These are phyloP conservation scores for Scutellaria barbata DNA, from an alignment of 257 asterid genomes.

Conservation along the genomic window DNA sequence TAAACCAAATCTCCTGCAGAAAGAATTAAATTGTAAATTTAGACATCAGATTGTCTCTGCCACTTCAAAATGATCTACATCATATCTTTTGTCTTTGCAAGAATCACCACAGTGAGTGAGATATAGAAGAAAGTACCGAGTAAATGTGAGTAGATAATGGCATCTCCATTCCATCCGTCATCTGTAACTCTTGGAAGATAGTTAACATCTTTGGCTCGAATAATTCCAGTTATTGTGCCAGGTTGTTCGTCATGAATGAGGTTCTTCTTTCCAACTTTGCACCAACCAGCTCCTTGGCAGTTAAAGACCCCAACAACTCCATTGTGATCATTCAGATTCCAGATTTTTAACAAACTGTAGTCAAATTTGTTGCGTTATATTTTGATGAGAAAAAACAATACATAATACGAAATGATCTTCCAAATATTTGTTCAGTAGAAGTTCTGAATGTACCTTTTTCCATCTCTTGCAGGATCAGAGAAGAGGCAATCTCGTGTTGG, in stretches of 20 bases:
- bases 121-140: slow-evolving; percentile 46
- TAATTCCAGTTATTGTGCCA: slow-evolving; percentile 61
- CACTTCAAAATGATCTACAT: background rate
- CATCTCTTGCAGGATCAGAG: slow-evolving; percentile 93
- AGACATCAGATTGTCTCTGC: background rate
- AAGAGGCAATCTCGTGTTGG: slow-evolving; percentile 92
- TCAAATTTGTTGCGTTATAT: slow-evolving; percentile 1
- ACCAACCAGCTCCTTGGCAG: slow-evolving; percentile 94
- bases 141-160: slow-evolving; percentile 63
- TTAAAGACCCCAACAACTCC: slow-evolving; percentile 79
- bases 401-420: background rate
- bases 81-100: background rate
- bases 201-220: slow-evolving; percentile 70
- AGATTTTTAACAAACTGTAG: slow-evolving; percentile 76
- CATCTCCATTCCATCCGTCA: slow-evolving; percentile 69
- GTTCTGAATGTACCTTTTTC: slow-evolving; percentile 52
- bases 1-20: slow-evolving; percentile 70
- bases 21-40: background rate
- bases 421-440: background rate
- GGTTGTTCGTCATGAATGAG: slow-evolving; percentile 80
- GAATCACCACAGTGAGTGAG: background rate
- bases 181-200: slow-evolving; percentile 73
- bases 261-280: slow-evolving; percentile 64
- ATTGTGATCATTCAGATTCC: slow-evolving; percentile 76
- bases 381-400: background rate